Percentiles rank a stretch among this genome's conserved stretches.
Evolutionary conservation across 1,139 yeast genomes (phyloP).

Genomic region (Taphrina populina): DNA sequence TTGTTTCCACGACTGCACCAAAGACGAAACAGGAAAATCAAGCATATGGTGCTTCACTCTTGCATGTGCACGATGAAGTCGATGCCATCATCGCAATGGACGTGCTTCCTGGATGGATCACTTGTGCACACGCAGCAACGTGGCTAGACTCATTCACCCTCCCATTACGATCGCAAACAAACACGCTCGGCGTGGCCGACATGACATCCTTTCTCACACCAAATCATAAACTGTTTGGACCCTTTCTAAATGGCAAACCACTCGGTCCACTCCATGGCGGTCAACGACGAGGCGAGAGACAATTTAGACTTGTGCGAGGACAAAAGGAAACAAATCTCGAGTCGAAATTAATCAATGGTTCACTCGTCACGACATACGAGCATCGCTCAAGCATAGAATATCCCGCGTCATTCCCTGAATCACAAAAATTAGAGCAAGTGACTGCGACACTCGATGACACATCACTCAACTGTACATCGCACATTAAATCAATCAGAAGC

Average conservation of each 20-base stretch:
- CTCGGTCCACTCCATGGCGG: not conserved
- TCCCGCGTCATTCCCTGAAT: conserved; percentile 19
- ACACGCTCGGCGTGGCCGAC: conserved; percentile 16
- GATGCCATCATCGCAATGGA: conserved; percentile 15
- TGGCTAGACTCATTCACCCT: conserved; percentile 33
- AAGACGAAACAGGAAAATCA: not conserved
- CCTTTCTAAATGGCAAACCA: not conserved
- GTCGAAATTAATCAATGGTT: conserved; percentile 8
- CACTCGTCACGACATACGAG: conserved; percentile 5
- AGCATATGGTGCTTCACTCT: conserved; percentile 2
- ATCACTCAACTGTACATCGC: not conserved
- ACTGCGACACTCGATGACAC: conserved; percentile 5
- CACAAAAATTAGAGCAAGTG: not conserved
- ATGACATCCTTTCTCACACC: conserved; percentile 27
- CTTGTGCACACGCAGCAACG: conserved; percentile 21
- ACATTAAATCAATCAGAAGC: conserved; percentile 1
- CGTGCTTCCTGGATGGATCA: conserved; percentile 12
- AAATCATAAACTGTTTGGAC: conserved; percentile 4
- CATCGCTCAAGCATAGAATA: conserved; percentile 1
- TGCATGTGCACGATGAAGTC: conserved; percentile 7
- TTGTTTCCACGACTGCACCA: conserved; percentile 8
- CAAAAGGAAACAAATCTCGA: not conserved
- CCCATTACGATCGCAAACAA: conserved; percentile 19
- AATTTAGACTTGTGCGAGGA: conserved; percentile 6
- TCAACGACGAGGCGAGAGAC: not conserved